phyloP scores from a whole-genome alignment of 306 rosid species.

The Erythrophleum fordii region DNA sequence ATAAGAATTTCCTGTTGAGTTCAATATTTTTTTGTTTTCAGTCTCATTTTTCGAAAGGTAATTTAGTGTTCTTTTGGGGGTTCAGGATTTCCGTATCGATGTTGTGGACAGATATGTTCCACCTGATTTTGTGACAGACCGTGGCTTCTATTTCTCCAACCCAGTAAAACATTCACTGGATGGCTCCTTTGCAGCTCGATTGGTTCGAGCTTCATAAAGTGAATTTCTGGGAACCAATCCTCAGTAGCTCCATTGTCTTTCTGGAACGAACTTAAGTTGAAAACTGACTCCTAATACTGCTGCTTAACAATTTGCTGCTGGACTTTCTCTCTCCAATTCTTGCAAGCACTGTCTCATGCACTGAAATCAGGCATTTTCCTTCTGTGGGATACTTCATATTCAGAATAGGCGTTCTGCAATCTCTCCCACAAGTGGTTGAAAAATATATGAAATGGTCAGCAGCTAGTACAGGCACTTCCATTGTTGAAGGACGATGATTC shows the following conservation, averaged over 20 bases:
- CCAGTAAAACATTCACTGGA: slow-evolving; percentile 78
- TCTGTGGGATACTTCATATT: slow-evolving; percentile 22
- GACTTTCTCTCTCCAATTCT: slow-evolving; percentile 2
- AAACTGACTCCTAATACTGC: slow-evolving; percentile 14
- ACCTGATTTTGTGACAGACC: slow-evolving; percentile 58
- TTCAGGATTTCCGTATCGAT: slow-evolving; percentile 72
- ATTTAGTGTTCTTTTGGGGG: slow-evolving; percentile 35
- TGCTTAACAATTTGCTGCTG: neutral
- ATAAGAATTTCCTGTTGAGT: neutral
- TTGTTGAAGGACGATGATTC: slow-evolving; percentile 5
- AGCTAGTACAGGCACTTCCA: neutral
- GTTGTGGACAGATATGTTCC: slow-evolving; percentile 65
- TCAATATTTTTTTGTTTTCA: neutral
- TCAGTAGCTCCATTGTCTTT: slow-evolving; percentile 18
- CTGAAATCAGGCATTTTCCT: slow-evolving; percentile 24
- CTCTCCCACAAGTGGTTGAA: slow-evolving; percentile 3
- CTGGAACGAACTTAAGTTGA: neutral
- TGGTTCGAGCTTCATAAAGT: slow-evolving; percentile 52
- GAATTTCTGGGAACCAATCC: slow-evolving; percentile 14
- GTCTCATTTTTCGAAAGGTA: slow-evolving; percentile 37
- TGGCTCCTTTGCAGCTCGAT: slow-evolving; percentile 83
- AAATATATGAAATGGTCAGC: slow-evolving; percentile 7
- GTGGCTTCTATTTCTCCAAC: slow-evolving; percentile 76
- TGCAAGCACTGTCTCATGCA: slow-evolving; percentile 9
- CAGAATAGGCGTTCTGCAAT: slow-evolving; percentile 24